Evolutionary conservation across 73 alveolate genomes (phyloP), one percentile per base, ranked within the genome.

Genomic region (Stentor coeruleus): DNA sequence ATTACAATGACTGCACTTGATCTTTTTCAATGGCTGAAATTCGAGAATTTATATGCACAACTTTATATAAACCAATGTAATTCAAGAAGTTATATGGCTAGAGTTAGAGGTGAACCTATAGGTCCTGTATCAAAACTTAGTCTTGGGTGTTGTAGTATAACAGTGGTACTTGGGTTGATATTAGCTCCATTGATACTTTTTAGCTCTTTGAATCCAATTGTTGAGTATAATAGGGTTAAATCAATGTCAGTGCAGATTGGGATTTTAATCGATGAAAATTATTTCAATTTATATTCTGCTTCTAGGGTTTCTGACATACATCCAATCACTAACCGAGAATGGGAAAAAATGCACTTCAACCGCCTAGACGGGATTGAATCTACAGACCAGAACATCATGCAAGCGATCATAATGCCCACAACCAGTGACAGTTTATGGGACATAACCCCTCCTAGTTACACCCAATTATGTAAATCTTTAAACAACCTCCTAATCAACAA

Each of bases 21-120:
- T 83, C 40, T 95, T 38, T 95, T 90, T 89, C 93, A 95, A 84
- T 95, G 99, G 99, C 74, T 95, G 35, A 93, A 87, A 60, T 81
- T 95, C 57, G 99, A 93, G 84, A 93, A 92, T 85, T 89, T 95
- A 4, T 90, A 89, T 36, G 87, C 93, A 30, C 84, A 87, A 41
- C 83, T 95, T 20, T 95, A 82, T 81, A 31, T 66, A 1, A 66
- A 20, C 11, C 79, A 66, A 66, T 20, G n/a, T 1, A 20, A 84
- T 76, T 59, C 74, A 85, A 36, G 90, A 39, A 26, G 33, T 74
- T 66, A 66, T 66, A 15, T 20, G n/a, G n/a, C 79, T 26, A 20
- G 37, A 20, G 79, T 66, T 26, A 20, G 79, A 1, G 79, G 79
- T 28, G n/a, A 74, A 42, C 35, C 85, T 40, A 39, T 74, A 75